These are phyloP conservation scores for Suillus weaverae DNA, from an alignment of 768 basidiomycete species.

Conservation along the genomic window DNA sequence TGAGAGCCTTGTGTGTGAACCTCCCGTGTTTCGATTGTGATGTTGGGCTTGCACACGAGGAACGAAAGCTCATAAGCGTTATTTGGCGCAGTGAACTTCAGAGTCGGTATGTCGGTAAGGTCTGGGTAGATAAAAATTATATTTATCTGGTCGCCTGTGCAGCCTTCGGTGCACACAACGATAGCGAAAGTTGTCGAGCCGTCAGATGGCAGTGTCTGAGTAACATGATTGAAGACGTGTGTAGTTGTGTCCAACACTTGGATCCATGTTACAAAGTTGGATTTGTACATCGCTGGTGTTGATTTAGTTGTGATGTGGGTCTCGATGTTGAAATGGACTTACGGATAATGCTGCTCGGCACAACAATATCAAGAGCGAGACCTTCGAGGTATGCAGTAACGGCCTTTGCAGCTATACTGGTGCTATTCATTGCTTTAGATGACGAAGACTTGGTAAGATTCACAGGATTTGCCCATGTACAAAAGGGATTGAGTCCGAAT, in stretches of 20 bases:
- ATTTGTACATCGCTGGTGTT: neutral
- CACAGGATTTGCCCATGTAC: slow-evolving; percentile 20
- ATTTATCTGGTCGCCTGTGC: neutral
- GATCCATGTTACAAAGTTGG: slow-evolving; percentile 3
- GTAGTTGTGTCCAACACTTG: slow-evolving; percentile 10
- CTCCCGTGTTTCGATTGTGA: slow-evolving; percentile 23
- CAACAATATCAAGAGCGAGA: neutral
- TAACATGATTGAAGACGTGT: slow-evolving; percentile 23
- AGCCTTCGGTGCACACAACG: slow-evolving; percentile 13
- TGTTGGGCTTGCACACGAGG: slow-evolving; percentile 25
- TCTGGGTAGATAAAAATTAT: neutral
- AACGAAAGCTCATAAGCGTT: slow-evolving; percentile 21
- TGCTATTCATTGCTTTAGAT: neutral
- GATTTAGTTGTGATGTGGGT: neutral
- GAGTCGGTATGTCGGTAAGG: slow-evolving; percentile 7
- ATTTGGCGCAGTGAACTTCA: slow-evolving; percentile 1
- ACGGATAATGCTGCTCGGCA: neutral
- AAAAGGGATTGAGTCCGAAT: slow-evolving; percentile 21
- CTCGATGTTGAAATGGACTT: neutral
- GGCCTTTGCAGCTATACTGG: neutral
- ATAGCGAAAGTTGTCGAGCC: slow-evolving; percentile 21
- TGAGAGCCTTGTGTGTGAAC: slow-evolving; percentile 18
- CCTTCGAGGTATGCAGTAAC: neutral
- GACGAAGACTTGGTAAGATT: slow-evolving; percentile 16
- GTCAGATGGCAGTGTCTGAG: slow-evolving; percentile 14